Percentiles rank a stretch among this genome's conserved stretches.
Conservation (phyloP, 2,329 filamentous ascomycete genomes). For the Fusarium sp. region DNA sequence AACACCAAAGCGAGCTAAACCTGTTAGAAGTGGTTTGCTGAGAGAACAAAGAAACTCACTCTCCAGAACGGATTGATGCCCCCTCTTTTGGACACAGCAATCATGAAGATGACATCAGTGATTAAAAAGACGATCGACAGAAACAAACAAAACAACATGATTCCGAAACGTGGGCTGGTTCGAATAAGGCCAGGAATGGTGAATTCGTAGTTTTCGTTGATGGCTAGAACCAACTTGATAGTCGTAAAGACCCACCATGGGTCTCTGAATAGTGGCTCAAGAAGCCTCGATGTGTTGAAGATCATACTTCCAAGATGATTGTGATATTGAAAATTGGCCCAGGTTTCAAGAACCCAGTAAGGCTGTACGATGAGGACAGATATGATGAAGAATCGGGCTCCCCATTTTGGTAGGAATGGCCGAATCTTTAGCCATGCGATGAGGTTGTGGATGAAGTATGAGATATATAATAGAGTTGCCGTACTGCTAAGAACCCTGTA, state of each 20-base stretch:
- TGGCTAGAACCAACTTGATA: slow-evolving; percentile 19
- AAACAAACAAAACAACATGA: slow-evolving; percentile 29
- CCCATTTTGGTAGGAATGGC: slow-evolving; percentile 26
- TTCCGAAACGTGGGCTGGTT: slow-evolving; percentile 24
- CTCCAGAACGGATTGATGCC: slow-evolving; percentile 34
- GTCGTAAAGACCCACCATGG: slow-evolving; percentile 35
- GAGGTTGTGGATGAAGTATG: slow-evolving; percentile 29
- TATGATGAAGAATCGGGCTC: slow-evolving; percentile 20
- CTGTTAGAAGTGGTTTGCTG: not conserved
- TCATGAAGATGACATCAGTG: slow-evolving; percentile 31
- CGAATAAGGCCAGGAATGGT: slow-evolving; percentile 20
- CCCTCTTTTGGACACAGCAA: slow-evolving; percentile 25
- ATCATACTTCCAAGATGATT: slow-evolving; percentile 20
- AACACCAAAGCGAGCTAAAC: slow-evolving; percentile 22
- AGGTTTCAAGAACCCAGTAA: slow-evolving; percentile 32
- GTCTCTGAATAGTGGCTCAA: slow-evolving; percentile 25
- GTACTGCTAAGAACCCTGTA: slow-evolving; percentile 26
- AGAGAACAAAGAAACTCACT: not conserved
- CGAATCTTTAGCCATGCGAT: slow-evolving; percentile 33
- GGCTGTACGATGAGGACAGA: slow-evolving; percentile 20
- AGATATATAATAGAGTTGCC: slow-evolving; percentile 23
- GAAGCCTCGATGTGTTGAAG: slow-evolving; percentile 15
- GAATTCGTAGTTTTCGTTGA: slow-evolving; percentile 35
- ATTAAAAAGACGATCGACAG: slow-evolving; percentile 20
- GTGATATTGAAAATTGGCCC: slow-evolving; percentile 35